These are phyloP conservation scores for Pleurotus tuber-regium DNA, from an alignment of 768 basidiomycete genomes.

Conservation along the genomic window DNA sequence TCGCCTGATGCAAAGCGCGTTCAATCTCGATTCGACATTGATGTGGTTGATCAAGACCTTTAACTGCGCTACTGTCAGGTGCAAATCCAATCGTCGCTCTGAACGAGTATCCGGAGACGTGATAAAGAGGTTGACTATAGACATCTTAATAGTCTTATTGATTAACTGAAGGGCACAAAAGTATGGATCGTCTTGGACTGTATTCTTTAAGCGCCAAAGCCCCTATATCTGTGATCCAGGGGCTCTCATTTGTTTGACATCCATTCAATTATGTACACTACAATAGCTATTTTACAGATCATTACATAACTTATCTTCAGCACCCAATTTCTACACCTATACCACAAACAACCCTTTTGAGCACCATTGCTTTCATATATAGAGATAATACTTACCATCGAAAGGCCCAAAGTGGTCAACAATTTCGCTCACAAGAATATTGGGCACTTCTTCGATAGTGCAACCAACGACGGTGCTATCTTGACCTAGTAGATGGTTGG, in stretches of 20 bases:
- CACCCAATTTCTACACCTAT: too few relatives aligned
- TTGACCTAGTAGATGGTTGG: conserved; percentile 37
- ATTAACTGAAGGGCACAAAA: too few relatives aligned
- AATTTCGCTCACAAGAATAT: conserved; percentile 38
- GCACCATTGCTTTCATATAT: too few relatives aligned
- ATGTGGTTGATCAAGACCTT: conserved; percentile 53
- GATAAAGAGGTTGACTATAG: conserved; percentile 68
- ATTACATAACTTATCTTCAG: too few relatives aligned
- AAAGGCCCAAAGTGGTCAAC: conserved; percentile 42
- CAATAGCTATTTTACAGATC: too few relatives aligned
- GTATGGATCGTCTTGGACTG: too few relatives aligned
- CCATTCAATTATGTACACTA: too few relatives aligned
- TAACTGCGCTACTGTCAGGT: conserved; percentile 71
- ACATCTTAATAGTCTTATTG: too few relatives aligned
- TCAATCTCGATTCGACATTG: conserved; percentile 11
- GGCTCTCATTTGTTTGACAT: too few relatives aligned
- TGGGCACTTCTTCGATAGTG: conserved; percentile 41
- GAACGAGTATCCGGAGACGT: conserved; percentile 87
- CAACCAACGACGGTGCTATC: conserved; percentile 52
- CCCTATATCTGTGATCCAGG: too few relatives aligned
- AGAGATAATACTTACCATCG: conserved; percentile 39
- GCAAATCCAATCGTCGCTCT: conserved; percentile 80
- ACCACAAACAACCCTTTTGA: too few relatives aligned
- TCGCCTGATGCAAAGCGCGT: conserved; percentile 43
- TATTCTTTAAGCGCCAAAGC: too few relatives aligned